A percentile compares a stretch with the other conserved stretches of the same genome.
Evolutionary conservation across 495 filamentous ascomycete species (phyloP).

Genomic region (Patellaria atrata): DNA sequence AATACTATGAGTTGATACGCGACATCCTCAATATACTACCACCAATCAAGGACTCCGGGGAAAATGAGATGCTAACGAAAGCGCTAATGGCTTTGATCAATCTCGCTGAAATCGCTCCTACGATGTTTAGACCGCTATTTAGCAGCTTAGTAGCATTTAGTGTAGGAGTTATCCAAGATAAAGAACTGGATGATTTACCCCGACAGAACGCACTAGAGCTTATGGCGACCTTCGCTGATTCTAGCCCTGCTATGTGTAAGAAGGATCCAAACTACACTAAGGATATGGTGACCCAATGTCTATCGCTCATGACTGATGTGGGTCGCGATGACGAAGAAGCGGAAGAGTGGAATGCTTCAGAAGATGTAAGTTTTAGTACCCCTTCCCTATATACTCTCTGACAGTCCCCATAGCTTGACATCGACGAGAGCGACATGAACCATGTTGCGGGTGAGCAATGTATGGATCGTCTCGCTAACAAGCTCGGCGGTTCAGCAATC

Average conservation of each 20-base stretch:
- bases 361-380: slow-evolving; percentile 52
- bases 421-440: slow-evolving; percentile 92
- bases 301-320: slow-evolving; percentile 99
- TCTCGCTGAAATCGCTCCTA: slow-evolving; percentile 74
- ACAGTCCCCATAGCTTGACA: slow-evolving; percentile 49
- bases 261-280: slow-evolving; percentile 80
- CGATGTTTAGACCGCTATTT: slow-evolving; percentile 94
- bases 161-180: slow-evolving; percentile 85
- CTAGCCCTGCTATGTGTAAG: slow-evolving; percentile 80
- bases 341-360: slow-evolving; percentile 78
- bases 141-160: slow-evolving; percentile 82
- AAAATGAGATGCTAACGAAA: slow-evolving; percentile 79
- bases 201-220: slow-evolving; percentile 92
- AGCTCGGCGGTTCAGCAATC: slow-evolving; percentile 75
- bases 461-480: slow-evolving; percentile 97
- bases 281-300: slow-evolving; percentile 97
- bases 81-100: slow-evolving; percentile 85
- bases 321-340: slow-evolving; percentile 92
- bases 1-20: slow-evolving; percentile 74
- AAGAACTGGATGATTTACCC: slow-evolving; percentile 77
- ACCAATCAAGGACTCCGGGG: slow-evolving; percentile 75
- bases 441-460: slow-evolving; percentile 98
- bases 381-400: slow-evolving; percentile 8
- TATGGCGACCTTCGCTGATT: slow-evolving; percentile 97
- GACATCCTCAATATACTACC: slow-evolving; percentile 85